Base-by-base conservation (phyloP, 345 rosid species). In the Carallia pectinifolia region DNA sequence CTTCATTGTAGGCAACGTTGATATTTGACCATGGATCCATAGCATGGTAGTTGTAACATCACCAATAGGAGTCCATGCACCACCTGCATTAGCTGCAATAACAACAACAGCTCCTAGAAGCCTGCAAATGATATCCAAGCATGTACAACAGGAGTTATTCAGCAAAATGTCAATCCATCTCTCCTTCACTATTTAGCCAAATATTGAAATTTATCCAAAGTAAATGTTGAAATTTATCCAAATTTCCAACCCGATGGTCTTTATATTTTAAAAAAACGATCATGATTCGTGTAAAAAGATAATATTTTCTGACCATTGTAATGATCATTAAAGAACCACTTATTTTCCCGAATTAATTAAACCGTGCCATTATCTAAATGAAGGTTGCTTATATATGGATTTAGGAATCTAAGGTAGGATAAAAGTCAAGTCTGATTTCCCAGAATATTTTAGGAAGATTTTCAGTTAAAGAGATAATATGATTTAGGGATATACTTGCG, bases 31-130 rank as follows among this genome's bases (percentile, higher is more conserved):
- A 78, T 94, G 97, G 74, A 94, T 94, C 98, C 98, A 94, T 37
- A 94, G 84, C 97, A 94, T 94, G 62, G 98, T 94, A 48, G 98
- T 94, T 37, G 98, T 91, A 65, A 94, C 98, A 85, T 94, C 97
- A 70, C 98, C 97, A 52, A 89, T 94, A n/a, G 98, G 98, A 77
- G 98, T 91, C 97, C 98, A 94, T 12, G 96, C 90, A 75, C 98
- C 98, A 73, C 97, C 98, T 39, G 97, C 96, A 75, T 91, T 94
- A 72, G 97, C 98, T 70, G 98, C 96, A 84, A 94, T 91, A 15
- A 94, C 96, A 65, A 94, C 88, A 62, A 91, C 95, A 71, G 85
- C 97, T 85, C 98, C 97, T 54, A 94, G 89, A 84, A 94, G 86
- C 82, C 98, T 94, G 85, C 68, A 78, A 67, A 66, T 27, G 36